A percentile compares a stretch with the other conserved stretches of the same genome.
Conservation (phyloP, 139 green algal genomes). For the Pleodorina starrii region DNA sequence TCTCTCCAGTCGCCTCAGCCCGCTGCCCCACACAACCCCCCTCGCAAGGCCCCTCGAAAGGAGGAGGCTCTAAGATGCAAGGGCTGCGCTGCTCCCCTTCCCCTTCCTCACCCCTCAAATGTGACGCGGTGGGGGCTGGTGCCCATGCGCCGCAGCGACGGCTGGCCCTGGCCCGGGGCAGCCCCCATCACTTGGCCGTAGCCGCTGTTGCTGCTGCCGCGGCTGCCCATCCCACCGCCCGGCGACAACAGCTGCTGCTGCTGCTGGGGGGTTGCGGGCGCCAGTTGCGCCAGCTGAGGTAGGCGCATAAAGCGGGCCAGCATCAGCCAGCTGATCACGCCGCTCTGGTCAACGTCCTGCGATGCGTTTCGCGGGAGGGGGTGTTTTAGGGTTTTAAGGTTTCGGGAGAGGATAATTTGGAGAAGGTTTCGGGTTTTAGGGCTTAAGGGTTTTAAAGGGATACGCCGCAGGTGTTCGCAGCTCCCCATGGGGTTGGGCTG, state of each 20-base stretch:
- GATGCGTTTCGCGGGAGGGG: not conserved
- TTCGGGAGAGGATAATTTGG: not conserved
- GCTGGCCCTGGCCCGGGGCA: not conserved
- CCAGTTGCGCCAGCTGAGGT: conserved; percentile 6
- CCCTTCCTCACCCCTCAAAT: conserved; percentile 44
- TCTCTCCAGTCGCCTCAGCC: too few relatives aligned
- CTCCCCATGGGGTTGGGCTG: too few relatives aligned
- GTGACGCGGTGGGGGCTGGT: conserved; percentile 24
- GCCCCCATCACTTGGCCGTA: not conserved
- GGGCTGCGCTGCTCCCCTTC: too few relatives aligned
- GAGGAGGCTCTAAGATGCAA: too few relatives aligned
- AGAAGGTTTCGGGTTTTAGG: too few relatives aligned
- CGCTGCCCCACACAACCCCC: too few relatives aligned
- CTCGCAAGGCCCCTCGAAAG: too few relatives aligned
- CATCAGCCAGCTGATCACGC: conserved; percentile 34
- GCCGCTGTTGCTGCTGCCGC: not conserved
- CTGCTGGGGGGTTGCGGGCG: not conserved
- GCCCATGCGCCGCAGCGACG: not conserved
- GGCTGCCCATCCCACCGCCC: not conserved
- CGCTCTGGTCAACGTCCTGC: conserved; percentile 48
- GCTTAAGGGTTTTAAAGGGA: too few relatives aligned
- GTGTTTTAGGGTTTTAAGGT: too few relatives aligned
- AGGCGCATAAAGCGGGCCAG: conserved; percentile 45
- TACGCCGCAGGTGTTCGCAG: too few relatives aligned
- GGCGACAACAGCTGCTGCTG: too few relatives aligned